Conservation (phyloP, 768 basidiomycete genomes). For the Gyrodon lividus region DNA sequence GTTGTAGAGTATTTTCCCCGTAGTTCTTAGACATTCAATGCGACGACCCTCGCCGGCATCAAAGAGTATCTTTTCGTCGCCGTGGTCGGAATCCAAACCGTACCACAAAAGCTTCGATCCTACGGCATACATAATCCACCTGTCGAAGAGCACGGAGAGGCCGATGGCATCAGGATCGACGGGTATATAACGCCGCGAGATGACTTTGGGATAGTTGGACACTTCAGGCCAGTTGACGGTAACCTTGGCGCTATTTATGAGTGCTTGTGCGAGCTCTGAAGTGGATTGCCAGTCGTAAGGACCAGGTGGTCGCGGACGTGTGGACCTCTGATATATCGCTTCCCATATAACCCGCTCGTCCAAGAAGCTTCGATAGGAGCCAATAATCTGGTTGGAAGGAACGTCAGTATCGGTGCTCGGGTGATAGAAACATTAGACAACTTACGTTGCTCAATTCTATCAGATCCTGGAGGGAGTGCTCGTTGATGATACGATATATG, state of each 20-base stretch:
- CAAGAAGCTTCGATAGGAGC: slow-evolving; percentile 1
- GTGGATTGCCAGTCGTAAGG: slow-evolving; percentile 14
- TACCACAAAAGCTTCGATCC: slow-evolving; percentile 9
- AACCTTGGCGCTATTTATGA: slow-evolving; percentile 4
- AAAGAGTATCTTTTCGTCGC: background rate
- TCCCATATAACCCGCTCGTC: slow-evolving; percentile 7
- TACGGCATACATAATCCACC: slow-evolving; percentile 11
- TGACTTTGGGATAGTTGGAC: background rate
- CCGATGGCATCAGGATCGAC: background rate
- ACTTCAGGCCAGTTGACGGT: slow-evolving; percentile 6
- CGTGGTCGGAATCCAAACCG: slow-evolving; percentile 1
- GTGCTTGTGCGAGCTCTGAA: slow-evolving; percentile 1
- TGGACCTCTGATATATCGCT: background rate
- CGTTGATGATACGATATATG: slow-evolving; percentile 1
- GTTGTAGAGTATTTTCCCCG: background rate
- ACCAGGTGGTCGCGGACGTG: slow-evolving; percentile 1
- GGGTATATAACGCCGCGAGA: background rate
- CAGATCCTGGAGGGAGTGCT: background rate
- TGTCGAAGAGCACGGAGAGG: slow-evolving; percentile 6
- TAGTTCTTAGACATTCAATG: slow-evolving; percentile 2
- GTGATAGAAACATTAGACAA: background rate
- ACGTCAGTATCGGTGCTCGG: background rate
- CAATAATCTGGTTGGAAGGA: slow-evolving; percentile 1
- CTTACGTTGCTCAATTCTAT: slow-evolving; percentile 6
- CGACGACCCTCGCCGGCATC: background rate